Percentiles rank a stretch among this genome's conserved stretches.
Conservation (phyloP, 192 early-diverging fungal species). For the Coemansia sp. region DNA sequence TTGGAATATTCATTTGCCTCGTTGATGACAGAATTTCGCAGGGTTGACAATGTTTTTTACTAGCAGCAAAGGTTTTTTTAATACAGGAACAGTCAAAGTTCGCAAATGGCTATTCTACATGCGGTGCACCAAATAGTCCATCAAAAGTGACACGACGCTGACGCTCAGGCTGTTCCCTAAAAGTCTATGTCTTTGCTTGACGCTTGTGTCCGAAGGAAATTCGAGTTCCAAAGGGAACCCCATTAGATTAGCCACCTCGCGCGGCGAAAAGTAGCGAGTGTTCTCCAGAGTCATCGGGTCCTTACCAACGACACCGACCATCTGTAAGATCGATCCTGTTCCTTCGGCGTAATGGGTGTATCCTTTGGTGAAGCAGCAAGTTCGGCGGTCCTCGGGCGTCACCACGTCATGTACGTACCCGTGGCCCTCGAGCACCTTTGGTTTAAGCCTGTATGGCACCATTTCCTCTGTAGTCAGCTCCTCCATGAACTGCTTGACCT, state of each 20-base stretch:
- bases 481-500: constrained; percentile 47
- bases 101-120: constrained; percentile 30
- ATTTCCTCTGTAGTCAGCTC: constrained; percentile 13
- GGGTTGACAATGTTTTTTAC: no score
- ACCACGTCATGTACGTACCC: constrained; percentile 65
- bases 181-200: constrained; percentile 78
- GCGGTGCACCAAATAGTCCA: constrained; percentile 63
- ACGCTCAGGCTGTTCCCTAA: constrained; percentile 92
- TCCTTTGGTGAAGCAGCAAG: constrained; percentile 84
- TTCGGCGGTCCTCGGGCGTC: constrained; percentile 58
- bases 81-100: no score
- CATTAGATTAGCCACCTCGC: constrained; percentile 75
- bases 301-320: constrained; percentile 20
- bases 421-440: constrained; percentile 35
- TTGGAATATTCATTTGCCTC: background rate
- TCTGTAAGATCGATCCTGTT: constrained; percentile 36
- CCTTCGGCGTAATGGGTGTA: constrained; percentile 65
- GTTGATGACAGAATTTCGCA: no score
- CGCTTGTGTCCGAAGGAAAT: constrained; percentile 67
- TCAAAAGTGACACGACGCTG: constrained; percentile 72
- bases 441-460: constrained; percentile 19
- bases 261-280: constrained; percentile 55
- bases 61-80: no score
- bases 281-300: constrained; percentile 39
- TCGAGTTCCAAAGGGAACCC: constrained; percentile 72